Base-by-base conservation (phyloP, 495 filamentous ascomycete genomes). In the Aspergillus leporis region DNA sequence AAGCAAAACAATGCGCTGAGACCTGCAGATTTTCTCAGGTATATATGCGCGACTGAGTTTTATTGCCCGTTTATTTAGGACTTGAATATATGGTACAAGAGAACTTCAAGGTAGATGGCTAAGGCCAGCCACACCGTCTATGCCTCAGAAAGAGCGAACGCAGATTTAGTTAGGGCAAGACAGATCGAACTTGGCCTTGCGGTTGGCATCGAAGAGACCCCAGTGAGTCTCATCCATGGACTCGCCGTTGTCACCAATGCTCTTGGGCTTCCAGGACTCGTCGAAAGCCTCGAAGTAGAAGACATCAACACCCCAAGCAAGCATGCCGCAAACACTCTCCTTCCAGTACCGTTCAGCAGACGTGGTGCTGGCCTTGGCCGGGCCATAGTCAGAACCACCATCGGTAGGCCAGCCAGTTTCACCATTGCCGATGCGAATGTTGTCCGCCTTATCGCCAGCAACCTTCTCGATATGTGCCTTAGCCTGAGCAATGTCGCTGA, bases 271-370 rank as follows among this genome's bases (percentile, higher is more conserved):
- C 85, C 87, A 91, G 58, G 83, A 74, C 84, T 91, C 88, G 64
- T 90, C 87, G 68, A 90, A 92, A 47, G 90, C 90, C 81, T 92
- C 90, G 64, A 93, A 93, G 72, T 85, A 89, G 78, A 92, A 93
- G 58, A 89, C 84, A 68, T 91, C 88, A 46, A 89, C 75, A 59
- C 87, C 86, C 87, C 87, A 90, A 61, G 77, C 82, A 31, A 90
- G 74, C 70, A 90, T 83, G 52, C 81, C 82, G 70, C 90, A 93
- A 61, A 93, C 82, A 65, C 82, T 85, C 23, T 83, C 70, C 69
- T 83, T 78, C 77, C 78, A 93, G 80, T 85, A 92, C 25, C 65
- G 70, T 54, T 77, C 65, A 10, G 88, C 89, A 66, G 86, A 83
- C 22, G 77, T 56, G 25, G 83, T 81, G 50, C 84, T 80, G 16